Conservation (phyloP, 2,329 filamentous ascomycete genomes). For the Fusarium caatingaense region DNA sequence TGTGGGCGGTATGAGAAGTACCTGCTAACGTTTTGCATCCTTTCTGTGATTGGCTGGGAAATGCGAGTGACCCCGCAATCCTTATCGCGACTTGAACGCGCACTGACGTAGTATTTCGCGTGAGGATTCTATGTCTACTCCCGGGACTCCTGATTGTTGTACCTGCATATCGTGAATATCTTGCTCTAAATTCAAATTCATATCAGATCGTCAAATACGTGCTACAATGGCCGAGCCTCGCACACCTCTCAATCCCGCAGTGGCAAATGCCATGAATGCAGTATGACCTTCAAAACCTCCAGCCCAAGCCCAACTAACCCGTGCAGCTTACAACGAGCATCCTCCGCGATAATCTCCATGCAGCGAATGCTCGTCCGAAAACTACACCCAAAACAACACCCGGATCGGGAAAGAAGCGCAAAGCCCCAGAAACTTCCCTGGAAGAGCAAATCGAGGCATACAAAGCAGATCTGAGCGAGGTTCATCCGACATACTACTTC, state of each 20-base stretch:
- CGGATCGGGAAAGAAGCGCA: neutral
- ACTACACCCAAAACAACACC: neutral
- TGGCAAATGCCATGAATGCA: neutral
- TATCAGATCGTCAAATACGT: too few species aligned
- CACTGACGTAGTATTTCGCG: neutral
- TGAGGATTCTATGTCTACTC: neutral
- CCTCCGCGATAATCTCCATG: neutral
- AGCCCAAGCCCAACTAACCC: neutral
- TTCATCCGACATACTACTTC: neutral
- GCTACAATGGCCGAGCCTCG: neutral
- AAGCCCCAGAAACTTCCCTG: neutral
- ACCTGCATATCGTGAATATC: neutral
- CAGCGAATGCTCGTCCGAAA: neutral
- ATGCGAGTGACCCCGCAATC: fast-evolving
- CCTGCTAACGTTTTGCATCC: neutral
- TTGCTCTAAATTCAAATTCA: too few species aligned
- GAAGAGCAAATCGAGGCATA: slow-evolving; percentile 14
- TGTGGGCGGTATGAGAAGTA: fast-evolving
- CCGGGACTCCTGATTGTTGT: neutral
- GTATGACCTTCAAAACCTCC: neutral
- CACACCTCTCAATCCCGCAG: neutral
- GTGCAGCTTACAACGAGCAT: neutral
- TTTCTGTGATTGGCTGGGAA: neutral
- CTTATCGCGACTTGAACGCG: neutral
- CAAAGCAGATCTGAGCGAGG: neutral